Percentiles rank a stretch among this genome's conserved stretches.
Conservation (phyloP, 345 rosid species). For the thale cress (Arabidopsis thaliana) region TAIR10.1 NC_003076.8:15367001-15367500, state of each 20-base stretch:
- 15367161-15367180: background rate
- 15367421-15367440: background rate
- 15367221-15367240: background rate
- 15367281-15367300: background rate
- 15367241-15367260: background rate
- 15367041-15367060: rapidly evolving
- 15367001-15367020: constrained; percentile 21
- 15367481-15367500: background rate
- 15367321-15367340: background rate
- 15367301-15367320: background rate
- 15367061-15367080: constrained; percentile 18
- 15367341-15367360: background rate
- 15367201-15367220: no score
- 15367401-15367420: background rate
- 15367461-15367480: background rate
- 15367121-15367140: background rate
- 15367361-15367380: no score
- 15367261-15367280: background rate
- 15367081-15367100: background rate
- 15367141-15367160: background rate
- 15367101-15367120: background rate
- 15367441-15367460: no score
- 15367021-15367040: background rate
- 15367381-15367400: no score
- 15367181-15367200: background rate